Evolutionary conservation across 2,329 filamentous ascomycete species (phyloP).

Genomic region (Tolypocladium album): DNA sequence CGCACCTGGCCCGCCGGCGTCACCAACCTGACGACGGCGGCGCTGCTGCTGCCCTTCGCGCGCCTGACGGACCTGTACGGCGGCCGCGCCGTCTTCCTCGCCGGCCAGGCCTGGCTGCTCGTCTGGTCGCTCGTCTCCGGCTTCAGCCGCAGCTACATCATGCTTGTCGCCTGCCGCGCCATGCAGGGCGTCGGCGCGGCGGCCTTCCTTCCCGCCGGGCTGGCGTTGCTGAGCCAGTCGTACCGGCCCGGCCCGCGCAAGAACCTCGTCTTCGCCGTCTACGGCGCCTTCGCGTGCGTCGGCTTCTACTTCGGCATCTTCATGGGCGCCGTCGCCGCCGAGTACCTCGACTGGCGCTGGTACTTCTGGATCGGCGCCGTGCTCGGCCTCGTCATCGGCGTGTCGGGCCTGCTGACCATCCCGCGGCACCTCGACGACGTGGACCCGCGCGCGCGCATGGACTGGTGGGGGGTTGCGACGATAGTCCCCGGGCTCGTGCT

Average conservation of each 20-base stretch:
- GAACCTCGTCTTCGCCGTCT: conserved; percentile 53
- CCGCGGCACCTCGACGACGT: conserved; percentile 20
- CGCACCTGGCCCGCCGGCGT: conserved; percentile 56
- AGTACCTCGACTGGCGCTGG: conserved; percentile 55
- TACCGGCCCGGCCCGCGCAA: conserved; percentile 64
- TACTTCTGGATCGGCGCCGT: conserved; percentile 57
- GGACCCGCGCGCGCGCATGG: conserved; percentile 39
- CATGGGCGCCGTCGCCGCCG: conserved; percentile 50
- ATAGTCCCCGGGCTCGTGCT: conserved; percentile 57
- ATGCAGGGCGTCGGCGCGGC: conserved; percentile 65
- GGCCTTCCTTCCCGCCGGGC: conserved; percentile 55
- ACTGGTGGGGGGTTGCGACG: conserved; percentile 52
- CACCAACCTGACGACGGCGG: conserved; percentile 46
- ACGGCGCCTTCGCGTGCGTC: conserved; percentile 46
- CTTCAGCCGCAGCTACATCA: conserved; percentile 55
- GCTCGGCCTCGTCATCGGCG: conserved; percentile 32
- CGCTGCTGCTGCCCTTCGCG: conserved; percentile 52
- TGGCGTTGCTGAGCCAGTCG: conserved; percentile 59
- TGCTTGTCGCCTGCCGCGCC: conserved; percentile 65
- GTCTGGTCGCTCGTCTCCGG: conserved; percentile 61
- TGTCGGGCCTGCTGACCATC: conserved; percentile 30
- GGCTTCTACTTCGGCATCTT: conserved; percentile 59
- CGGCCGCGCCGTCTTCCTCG: conserved; percentile 48
- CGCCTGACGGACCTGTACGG: conserved; percentile 53
- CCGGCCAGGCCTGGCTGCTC: conserved; percentile 52